These are phyloP conservation scores for Cyberlindnera saturnus DNA, from an alignment of 805 yeast genomes.

Conservation along the genomic window DNA sequence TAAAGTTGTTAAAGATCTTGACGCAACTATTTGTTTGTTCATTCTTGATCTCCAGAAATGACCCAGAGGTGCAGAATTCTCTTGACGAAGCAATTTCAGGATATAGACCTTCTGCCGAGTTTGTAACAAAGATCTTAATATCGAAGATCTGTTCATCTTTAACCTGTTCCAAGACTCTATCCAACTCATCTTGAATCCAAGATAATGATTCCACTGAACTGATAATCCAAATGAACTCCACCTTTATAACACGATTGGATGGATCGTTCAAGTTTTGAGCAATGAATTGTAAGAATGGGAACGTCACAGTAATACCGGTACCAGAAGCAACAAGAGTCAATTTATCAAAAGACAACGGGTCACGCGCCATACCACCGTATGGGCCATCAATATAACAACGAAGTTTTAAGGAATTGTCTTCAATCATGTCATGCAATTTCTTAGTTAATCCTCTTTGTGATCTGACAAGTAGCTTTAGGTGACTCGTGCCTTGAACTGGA, in stretches of 20 bases:
- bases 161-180: neutral
- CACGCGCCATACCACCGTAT: constrained; percentile 49
- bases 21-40: neutral
- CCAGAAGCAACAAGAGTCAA: constrained; percentile 40
- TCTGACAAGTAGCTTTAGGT: no score
- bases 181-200: constrained; percentile 36
- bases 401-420: constrained; percentile 22
- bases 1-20: constrained; percentile 8
- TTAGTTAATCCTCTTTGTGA: constrained; percentile 43
- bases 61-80: neutral
- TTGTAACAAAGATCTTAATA: constrained; percentile 25
- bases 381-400: constrained; percentile 48
- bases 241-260: constrained; percentile 18
- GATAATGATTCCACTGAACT: constrained; percentile 26
- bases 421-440: constrained; percentile 23
- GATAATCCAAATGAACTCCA: constrained; percentile 42
- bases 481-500: no score
- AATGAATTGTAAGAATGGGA: constrained; percentile 34
- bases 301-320: constrained; percentile 45
- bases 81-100: neutral
- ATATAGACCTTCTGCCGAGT: constrained; percentile 5
- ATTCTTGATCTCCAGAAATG: neutral
- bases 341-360: constrained; percentile 37
- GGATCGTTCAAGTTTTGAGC: constrained; percentile 6
- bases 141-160: constrained; percentile 2